Percentiles rank a stretch among this genome's conserved stretches.
phyloP scores from a whole-genome alignment of 2,329 filamentous ascomycete species.

The Colletotrichum shisoi region DNA sequence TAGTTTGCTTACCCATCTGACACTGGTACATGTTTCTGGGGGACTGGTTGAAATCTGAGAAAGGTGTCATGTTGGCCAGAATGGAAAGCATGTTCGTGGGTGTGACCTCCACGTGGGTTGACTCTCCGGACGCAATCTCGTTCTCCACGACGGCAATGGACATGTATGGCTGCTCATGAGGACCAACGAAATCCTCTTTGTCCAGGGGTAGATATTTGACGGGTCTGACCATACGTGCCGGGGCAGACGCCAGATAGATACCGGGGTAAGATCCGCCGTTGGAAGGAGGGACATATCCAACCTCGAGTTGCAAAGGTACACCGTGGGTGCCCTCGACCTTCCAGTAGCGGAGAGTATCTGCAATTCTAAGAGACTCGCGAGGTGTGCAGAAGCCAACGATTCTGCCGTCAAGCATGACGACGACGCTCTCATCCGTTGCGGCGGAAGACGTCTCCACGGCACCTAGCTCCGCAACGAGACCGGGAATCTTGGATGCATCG shows the following conservation, averaged over 20 bases:
- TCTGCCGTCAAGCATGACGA: slow-evolving; percentile 87
- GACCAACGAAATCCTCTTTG: slow-evolving; percentile 86
- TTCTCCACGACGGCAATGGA: slow-evolving; percentile 90
- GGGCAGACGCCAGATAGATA: slow-evolving; percentile 88
- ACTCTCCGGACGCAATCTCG: slow-evolving; percentile 86
- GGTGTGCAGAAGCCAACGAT: slow-evolving; percentile 92
- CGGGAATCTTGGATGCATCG: slow-evolving; percentile 77
- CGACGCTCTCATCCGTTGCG: slow-evolving; percentile 81
- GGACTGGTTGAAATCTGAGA: slow-evolving; percentile 98
- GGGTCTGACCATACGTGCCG: slow-evolving; percentile 86
- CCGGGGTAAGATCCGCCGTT: slow-evolving; percentile 95
- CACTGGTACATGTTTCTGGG: slow-evolving; percentile 99
- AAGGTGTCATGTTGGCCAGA: slow-evolving; percentile 97
- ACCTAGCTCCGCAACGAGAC: slow-evolving; percentile 79
- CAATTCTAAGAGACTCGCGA: slow-evolving; percentile 79
- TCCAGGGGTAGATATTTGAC: slow-evolving; percentile 91
- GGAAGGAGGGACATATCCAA: slow-evolving; percentile 88
- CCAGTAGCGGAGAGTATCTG: slow-evolving; percentile 90
- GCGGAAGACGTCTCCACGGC: slow-evolving; percentile 78
- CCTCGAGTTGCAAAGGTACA: slow-evolving; percentile 84
- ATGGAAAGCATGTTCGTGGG: slow-evolving; percentile 98
- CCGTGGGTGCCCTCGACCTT: slow-evolving; percentile 87
- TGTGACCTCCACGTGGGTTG: slow-evolving; percentile 91
- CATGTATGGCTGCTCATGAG: slow-evolving; percentile 98
- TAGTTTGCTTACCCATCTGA: slow-evolving; percentile 99